phyloP scores from a whole-genome alignment of 2,329 filamentous ascomycete species.

The Tolypocladium guangdongense region DNA sequence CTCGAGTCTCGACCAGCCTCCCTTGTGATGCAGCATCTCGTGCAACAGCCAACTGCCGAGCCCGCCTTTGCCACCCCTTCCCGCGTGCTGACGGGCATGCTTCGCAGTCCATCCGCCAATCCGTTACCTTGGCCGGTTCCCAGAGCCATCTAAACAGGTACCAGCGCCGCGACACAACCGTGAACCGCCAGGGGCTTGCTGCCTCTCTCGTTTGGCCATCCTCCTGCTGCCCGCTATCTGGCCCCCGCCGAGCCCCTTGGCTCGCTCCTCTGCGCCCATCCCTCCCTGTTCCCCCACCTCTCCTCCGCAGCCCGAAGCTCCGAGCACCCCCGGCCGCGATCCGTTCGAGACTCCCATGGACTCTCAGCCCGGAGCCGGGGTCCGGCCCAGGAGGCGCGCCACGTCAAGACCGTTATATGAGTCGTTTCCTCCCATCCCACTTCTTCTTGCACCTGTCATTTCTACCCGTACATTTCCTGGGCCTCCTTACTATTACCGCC shows the following conservation, averaged over 20 bases:
- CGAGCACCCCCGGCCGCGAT: constrained; percentile 7
- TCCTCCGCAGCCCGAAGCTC: constrained; percentile 2
- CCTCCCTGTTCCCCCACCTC: not conserved
- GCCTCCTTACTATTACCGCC: not conserved
- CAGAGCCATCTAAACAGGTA: not conserved
- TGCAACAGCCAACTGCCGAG: not conserved
- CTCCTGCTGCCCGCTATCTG: not conserved
- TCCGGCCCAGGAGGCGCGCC: constrained; percentile 4
- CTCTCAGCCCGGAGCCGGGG: constrained; percentile 10
- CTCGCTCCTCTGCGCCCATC: not conserved
- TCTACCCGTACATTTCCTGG: not conserved
- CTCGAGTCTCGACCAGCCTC: not conserved
- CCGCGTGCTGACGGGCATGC: too few relatives aligned
- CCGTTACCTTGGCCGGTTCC: not conserved
- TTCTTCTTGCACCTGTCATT: not conserved
- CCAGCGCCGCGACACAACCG: not conserved
- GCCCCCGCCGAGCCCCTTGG: not conserved
- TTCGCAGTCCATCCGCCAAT: too few relatives aligned
- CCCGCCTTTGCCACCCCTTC: not conserved
- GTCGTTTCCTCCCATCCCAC: not conserved
- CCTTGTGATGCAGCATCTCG: not conserved
- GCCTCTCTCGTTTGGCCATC: not conserved
- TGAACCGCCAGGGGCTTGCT: not conserved
- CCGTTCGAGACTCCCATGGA: constrained; percentile 17
- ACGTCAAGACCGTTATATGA: not conserved